Evolutionary conservation across 1,139 yeast genomes (phyloP).

Genomic region (Geotrichum europaeum): DNA sequence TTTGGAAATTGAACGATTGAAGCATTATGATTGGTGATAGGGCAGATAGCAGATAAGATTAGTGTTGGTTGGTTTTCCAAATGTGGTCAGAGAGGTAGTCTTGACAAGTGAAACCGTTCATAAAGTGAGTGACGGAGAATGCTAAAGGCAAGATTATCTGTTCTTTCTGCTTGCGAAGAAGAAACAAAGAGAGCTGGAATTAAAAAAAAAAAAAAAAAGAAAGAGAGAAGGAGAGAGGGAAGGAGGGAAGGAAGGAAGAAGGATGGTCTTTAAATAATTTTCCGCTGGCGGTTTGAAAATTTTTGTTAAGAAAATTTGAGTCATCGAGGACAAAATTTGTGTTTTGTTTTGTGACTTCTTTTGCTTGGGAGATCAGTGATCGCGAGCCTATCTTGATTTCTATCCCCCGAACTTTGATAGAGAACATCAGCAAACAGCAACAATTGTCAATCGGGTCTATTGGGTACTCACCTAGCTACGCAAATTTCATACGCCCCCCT

Average conservation of each 20-base stretch:
- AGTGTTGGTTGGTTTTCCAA: conserved; percentile 16
- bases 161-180: background rate
- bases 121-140: background rate
- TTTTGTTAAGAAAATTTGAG: background rate
- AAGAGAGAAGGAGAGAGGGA: background rate
- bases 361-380: background rate
- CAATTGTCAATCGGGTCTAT: background rate
- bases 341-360: background rate
- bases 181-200: background rate
- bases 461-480: background rate
- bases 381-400: background rate
- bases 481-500: no score
- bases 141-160: background rate
- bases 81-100: conserved; percentile 17
- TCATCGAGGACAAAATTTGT: background rate
- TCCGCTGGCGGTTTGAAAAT: background rate
- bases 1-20: conserved; percentile 8
- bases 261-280: background rate
- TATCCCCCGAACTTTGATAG: background rate
- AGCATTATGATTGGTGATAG: conserved; percentile 1
- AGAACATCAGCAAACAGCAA: background rate
- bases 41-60: background rate
- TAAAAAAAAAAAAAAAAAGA: background rate
- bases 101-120: conserved; percentile 15
- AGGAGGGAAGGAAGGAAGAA: background rate